Base-by-base conservation (phyloP, 2,329 filamentous ascomycete genomes). In the Colletotrichum chrysophilum region DNA sequence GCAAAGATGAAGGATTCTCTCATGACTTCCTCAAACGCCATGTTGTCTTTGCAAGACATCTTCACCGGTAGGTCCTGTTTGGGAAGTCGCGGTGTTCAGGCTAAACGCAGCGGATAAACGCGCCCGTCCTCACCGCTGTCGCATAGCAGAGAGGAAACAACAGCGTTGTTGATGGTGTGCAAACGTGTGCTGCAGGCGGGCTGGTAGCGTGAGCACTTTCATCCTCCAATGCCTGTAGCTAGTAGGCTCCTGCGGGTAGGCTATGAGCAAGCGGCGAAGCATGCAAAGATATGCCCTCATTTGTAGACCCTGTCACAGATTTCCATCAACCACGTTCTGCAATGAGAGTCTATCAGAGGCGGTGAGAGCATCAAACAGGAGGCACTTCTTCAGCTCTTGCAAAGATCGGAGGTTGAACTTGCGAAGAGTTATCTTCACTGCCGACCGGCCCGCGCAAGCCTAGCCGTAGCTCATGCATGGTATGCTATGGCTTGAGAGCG, bases 71-170 rank as follows among this genome's bases (percentile, higher is more conserved):
- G 18, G 13, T 61, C 26, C 70, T 58, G 34, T 52, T 73, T 21
- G 34, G 64, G 73, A 60, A 13, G 21, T 30, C 43, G 38, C 72
- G 55, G 43, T 16, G 16, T 69, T 73, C 66, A 75, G 73, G 64
- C 73, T 75, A 66, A 75, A 75, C 10, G 34, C 64, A 24, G 16
- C 70, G 73, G 56, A 65, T 58, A 75, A 71, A 36, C 43, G 43
- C 28, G 34, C 62, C 64, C 58, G 18, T 36, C 36, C 32, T 75
- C 64, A 69, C 43, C 73, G 70, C 55, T 58, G 48, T 14, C n/a
- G 43, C 26, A 58, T 26, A 21, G 43, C 43, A 58, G 28, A 7
- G 36, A 30, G n/a, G 24, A 24, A 14, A 60, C 21, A 21, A 64
- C 43, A 24, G n/a, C 13, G 10, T 14, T 24, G n/a, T 16, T 16